phyloP scores from a whole-genome alignment of 1,139 yeast species.

The Protomyces pachydermus region DNA sequence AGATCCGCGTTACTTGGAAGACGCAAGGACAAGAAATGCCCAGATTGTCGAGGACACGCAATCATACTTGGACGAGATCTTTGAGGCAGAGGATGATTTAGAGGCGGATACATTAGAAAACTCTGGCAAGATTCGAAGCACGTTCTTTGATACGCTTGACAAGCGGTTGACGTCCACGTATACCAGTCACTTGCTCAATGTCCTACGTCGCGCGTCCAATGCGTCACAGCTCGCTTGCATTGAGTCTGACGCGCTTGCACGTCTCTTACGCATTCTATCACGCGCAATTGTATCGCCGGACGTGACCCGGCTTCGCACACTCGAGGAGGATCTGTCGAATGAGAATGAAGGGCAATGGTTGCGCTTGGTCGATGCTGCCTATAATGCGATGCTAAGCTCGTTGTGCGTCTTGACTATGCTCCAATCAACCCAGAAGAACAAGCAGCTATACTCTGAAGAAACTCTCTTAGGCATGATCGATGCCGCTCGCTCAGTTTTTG shows the following conservation, averaged over 20 bases:
- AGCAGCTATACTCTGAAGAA: constrained; percentile 45
- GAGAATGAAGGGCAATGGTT: not conserved
- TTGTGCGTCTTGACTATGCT: constrained; percentile 1
- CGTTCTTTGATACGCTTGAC: constrained; percentile 2
- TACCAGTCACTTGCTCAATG: not conserved
- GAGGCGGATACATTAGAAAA: constrained; percentile 34
- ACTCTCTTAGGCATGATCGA: constrained; percentile 45
- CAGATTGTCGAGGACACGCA: constrained; percentile 14
- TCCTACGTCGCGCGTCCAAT: not conserved
- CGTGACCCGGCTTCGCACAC: not conserved
- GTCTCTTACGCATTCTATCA: constrained; percentile 8
- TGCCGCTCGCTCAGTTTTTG: constrained; percentile 42
- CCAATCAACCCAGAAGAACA: not conserved
- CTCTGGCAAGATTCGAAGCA: constrained; percentile 41
- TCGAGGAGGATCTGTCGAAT: not conserved
- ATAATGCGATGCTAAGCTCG: constrained; percentile 7
- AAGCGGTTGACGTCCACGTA: not conserved
- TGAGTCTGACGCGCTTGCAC: not conserved
- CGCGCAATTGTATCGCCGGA: not conserved
- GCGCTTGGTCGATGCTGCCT: not conserved
- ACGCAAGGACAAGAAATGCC: constrained; percentile 19
- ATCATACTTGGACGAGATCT: constrained; percentile 31
- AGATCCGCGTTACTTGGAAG: not conserved
- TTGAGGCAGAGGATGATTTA: constrained; percentile 33
- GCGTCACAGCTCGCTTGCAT: not conserved